phyloP scores from a whole-genome alignment of 2,329 filamentous ascomycete genomes.

The Fusarium sp. region DNA sequence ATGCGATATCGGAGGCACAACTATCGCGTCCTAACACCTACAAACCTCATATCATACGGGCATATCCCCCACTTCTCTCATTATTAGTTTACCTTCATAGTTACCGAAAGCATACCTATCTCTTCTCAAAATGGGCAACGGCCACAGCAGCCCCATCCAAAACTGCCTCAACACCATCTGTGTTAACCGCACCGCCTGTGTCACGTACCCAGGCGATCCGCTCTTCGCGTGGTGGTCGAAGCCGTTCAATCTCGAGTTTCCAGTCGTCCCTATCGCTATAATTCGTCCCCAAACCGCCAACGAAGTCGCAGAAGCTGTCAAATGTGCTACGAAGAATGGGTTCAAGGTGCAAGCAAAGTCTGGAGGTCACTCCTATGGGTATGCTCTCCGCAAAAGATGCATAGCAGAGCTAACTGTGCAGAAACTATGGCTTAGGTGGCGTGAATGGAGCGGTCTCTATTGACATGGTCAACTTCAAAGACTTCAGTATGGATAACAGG shows the following conservation, averaged over 20 bases:
- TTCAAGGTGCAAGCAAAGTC: constrained; percentile 70
- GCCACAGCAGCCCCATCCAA: constrained; percentile 54
- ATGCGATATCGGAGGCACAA: background rate
- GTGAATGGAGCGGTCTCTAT: constrained; percentile 63
- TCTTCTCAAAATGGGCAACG: constrained; percentile 54
- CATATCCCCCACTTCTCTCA: background rate
- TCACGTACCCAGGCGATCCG: constrained; percentile 57
- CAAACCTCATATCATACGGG: background rate
- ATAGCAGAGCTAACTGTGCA: constrained; percentile 14
- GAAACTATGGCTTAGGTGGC: constrained; percentile 60
- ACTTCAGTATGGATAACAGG: constrained; percentile 62
- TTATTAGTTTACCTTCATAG: background rate
- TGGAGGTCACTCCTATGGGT: constrained; percentile 74
- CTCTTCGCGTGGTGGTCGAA: constrained; percentile 62
- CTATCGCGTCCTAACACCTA: fast-evolving
- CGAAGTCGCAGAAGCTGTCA: constrained; percentile 67
- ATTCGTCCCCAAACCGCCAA: constrained; percentile 63
- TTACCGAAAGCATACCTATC: background rate
- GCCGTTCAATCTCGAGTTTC: constrained; percentile 63
- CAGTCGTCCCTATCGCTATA: constrained; percentile 65
- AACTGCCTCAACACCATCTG: constrained; percentile 61
- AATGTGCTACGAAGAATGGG: constrained; percentile 62
- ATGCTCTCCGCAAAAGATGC: constrained; percentile 20
- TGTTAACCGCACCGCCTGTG: constrained; percentile 57
- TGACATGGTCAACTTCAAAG: constrained; percentile 64